Evolutionary conservation across 768 basidiomycete genomes (phyloP).

Genomic region (Suillus lakei): DNA sequence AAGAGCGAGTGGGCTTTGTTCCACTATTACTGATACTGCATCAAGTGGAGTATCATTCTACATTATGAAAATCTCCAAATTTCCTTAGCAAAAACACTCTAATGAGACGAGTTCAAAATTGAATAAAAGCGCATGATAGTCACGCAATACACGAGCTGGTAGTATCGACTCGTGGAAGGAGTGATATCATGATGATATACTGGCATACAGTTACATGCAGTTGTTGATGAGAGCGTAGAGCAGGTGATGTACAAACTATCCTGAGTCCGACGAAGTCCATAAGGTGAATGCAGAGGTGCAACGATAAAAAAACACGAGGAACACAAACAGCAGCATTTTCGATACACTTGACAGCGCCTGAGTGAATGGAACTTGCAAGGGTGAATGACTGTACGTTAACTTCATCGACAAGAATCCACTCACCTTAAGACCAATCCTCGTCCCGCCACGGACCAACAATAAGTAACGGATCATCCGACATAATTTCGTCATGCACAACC

Average conservation of each 20-base stretch:
- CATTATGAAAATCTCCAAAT: too few species aligned
- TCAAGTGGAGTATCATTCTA: too few species aligned
- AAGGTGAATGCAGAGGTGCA: neutral
- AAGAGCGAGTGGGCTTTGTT: too few species aligned
- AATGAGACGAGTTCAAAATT: neutral
- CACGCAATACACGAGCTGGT: neutral
- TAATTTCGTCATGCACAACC: constrained; percentile 1
- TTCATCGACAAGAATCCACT: neutral
- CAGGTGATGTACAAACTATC: neutral
- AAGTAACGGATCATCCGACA: constrained; percentile 36
- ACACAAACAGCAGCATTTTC: neutral
- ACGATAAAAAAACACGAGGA: neutral
- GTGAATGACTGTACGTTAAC: neutral
- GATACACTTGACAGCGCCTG: neutral
- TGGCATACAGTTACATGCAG: neutral
- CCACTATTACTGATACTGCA: too few species aligned
- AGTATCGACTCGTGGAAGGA: neutral
- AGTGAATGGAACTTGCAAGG: neutral
- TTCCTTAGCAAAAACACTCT: too few species aligned
- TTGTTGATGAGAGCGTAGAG: neutral
- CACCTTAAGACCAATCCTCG: constrained; percentile 14
- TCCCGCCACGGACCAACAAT: constrained; percentile 20
- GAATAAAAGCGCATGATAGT: neutral
- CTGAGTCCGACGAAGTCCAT: neutral
- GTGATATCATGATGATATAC: neutral